Conservation (phyloP, 1,139 yeast genomes). For the Wickerhamiella infanticola region DNA sequence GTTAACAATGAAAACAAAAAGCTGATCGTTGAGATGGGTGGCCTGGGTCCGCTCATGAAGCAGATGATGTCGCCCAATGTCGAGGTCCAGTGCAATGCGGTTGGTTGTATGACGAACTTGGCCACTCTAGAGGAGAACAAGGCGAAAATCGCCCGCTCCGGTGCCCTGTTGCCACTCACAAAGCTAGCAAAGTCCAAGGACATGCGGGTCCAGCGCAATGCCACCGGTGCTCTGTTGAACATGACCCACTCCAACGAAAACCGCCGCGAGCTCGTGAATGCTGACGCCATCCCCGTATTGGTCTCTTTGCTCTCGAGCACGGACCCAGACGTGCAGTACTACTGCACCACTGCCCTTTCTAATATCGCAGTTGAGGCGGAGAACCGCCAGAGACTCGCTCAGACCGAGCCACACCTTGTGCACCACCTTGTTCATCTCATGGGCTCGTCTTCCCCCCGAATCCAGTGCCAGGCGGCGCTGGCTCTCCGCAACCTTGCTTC, state of each 20-base stretch:
- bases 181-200: slow-evolving; percentile 89
- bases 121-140: slow-evolving; percentile 98
- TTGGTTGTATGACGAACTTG: slow-evolving; percentile 92
- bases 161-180: slow-evolving; percentile 90
- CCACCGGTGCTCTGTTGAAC: slow-evolving; percentile 92
- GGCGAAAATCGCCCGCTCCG: slow-evolving; percentile 87
- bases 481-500: slow-evolving; percentile 92
- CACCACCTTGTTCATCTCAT: slow-evolving; percentile 73
- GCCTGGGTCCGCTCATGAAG: slow-evolving; percentile 84
- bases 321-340: slow-evolving; percentile 95
- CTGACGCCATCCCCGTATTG: slow-evolving; percentile 94
- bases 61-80: slow-evolving; percentile 96
- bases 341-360: slow-evolving; percentile 92
- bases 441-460: slow-evolving; percentile 82
- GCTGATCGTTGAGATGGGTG: slow-evolving; percentile 94
- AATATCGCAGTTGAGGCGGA: slow-evolving; percentile 93
- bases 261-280: slow-evolving; percentile 89
- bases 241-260: slow-evolving; percentile 98
- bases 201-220: slow-evolving; percentile 91
- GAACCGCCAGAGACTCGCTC: slow-evolving; percentile 74
- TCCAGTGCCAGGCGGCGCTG: slow-evolving; percentile 95
- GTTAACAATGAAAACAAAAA: slow-evolving; percentile 91
- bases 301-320: slow-evolving; percentile 75
- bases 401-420: slow-evolving; percentile 89
- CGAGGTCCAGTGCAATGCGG: slow-evolving; percentile 98